phyloP scores from a whole-genome alignment of 495 filamentous ascomycete species.

The Hyphodiscus hymeniophilus region DNA sequence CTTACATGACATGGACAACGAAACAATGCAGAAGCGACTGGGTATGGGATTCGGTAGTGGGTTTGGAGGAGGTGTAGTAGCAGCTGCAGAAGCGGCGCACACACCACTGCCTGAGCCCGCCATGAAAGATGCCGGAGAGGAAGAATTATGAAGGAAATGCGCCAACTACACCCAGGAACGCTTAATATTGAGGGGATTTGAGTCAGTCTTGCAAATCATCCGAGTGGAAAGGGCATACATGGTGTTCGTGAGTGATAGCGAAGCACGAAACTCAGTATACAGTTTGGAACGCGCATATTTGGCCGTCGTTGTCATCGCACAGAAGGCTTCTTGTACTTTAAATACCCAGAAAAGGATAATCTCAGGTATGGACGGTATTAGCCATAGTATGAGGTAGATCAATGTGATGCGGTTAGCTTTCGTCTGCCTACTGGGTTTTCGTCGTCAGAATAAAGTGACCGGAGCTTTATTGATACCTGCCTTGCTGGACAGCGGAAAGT shows the following conservation, averaged over 20 bases:
- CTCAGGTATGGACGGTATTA: constrained; percentile 18
- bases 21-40: constrained; percentile 26
- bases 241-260: background rate
- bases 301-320: constrained; percentile 25
- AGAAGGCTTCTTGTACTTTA: constrained; percentile 25
- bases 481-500: background rate
- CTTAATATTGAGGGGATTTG: background rate
- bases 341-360: constrained; percentile 32
- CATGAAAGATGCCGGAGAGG: constrained; percentile 25
- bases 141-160: constrained; percentile 31
- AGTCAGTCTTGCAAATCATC: background rate
- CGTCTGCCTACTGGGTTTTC: no score
- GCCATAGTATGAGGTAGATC: no score
- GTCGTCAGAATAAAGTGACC: no score
- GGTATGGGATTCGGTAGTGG: constrained; percentile 10
- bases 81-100: constrained; percentile 27
- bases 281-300: no score
- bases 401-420: no score
- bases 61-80: constrained; percentile 19
- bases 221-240: constrained; percentile 1
- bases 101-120: constrained; percentile 23
- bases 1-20: constrained; percentile 52
- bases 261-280: no score
- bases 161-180: background rate
- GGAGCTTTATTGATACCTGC: background rate